phyloP scores from a whole-genome alignment of 441 rosid genomes.

The Eutrema salsugineum region DNA sequence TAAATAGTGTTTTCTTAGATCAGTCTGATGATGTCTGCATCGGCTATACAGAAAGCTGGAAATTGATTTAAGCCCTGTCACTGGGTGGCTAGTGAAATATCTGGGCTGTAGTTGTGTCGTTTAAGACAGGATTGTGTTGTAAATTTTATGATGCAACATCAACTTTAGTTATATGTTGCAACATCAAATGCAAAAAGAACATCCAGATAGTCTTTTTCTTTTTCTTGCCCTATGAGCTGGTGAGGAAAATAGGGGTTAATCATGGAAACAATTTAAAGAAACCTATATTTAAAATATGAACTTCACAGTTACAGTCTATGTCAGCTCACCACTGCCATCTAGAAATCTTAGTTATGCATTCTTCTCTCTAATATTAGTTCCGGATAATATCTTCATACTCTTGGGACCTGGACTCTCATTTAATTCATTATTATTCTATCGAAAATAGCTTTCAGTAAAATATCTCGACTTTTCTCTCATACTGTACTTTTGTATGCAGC shows the following conservation, averaged over 20 bases:
- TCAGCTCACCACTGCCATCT: slow-evolving; percentile 2
- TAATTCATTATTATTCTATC: background rate
- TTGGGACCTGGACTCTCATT: slow-evolving; percentile 8
- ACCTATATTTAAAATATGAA: slow-evolving; percentile 6
- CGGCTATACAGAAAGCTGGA: slow-evolving; percentile 2
- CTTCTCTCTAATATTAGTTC: background rate
- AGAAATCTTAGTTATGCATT: slow-evolving; percentile 12
- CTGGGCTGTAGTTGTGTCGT: background rate
- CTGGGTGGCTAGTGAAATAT: background rate
- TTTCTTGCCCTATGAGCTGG: background rate
- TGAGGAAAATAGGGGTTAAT: background rate
- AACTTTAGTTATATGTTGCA: background rate
- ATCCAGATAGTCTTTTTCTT: background rate
- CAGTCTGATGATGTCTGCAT: slow-evolving; percentile 3
- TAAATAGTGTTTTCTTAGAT: background rate
- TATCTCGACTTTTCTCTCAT: background rate
- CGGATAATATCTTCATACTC: background rate
- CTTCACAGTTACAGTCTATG: background rate
- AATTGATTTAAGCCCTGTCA: background rate
- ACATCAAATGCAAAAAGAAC: background rate
- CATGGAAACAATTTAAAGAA: background rate
- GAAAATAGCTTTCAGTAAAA: background rate
- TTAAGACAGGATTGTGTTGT: background rate
- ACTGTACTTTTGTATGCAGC: slow-evolving; percentile 53
- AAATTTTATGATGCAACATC: background rate